These are phyloP conservation scores for Nakazawaea ernobii DNA, from an alignment of 805 yeast genomes.

Conservation along the genomic window DNA sequence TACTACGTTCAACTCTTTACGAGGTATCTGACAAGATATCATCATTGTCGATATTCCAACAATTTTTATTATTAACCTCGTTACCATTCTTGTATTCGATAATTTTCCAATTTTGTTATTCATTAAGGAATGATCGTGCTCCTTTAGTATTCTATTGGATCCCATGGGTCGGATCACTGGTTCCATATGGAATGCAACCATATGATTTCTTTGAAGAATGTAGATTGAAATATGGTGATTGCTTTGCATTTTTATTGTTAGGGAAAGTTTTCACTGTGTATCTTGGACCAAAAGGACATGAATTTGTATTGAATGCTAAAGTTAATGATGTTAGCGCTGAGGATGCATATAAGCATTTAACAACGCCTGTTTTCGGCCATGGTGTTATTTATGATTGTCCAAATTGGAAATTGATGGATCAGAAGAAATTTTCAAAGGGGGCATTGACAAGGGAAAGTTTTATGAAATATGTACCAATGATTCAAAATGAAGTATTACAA, in stretches of 20 bases:
- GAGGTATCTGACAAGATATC: conserved; percentile 7
- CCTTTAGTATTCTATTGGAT: conserved; percentile 90
- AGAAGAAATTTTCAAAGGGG: conserved; percentile 90
- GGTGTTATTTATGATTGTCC: conserved; percentile 98
- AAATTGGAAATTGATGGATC: conserved; percentile 92
- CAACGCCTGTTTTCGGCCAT: conserved; percentile 98
- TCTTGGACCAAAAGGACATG: conserved; percentile 97
- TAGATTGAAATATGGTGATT: conserved; percentile 84
- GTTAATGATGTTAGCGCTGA: conserved; percentile 90
- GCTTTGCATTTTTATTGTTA: conserved; percentile 81
- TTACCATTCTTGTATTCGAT: conserved; percentile 63
- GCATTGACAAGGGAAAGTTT: conserved; percentile 86
- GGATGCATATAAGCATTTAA: conserved; percentile 90
- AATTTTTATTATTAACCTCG: conserved; percentile 27
- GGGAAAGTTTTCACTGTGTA: conserved; percentile 95
- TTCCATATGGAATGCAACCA: conserved; percentile 87
- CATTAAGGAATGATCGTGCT: conserved; percentile 74
- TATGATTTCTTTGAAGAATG: conserved; percentile 80
- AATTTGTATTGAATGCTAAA: conserved; percentile 88
- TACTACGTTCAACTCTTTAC: background rate
- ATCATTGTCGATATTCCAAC: conserved; percentile 20
- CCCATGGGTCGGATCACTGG: conserved; percentile 95
- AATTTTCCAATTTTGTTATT: conserved; percentile 61
- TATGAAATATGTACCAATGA: conserved; percentile 79
- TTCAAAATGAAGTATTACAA: conserved; percentile 66